These are phyloP conservation scores for Chlorella vulgaris DNA, from an alignment of 139 green algal genomes.

Conservation along the genomic window DNA sequence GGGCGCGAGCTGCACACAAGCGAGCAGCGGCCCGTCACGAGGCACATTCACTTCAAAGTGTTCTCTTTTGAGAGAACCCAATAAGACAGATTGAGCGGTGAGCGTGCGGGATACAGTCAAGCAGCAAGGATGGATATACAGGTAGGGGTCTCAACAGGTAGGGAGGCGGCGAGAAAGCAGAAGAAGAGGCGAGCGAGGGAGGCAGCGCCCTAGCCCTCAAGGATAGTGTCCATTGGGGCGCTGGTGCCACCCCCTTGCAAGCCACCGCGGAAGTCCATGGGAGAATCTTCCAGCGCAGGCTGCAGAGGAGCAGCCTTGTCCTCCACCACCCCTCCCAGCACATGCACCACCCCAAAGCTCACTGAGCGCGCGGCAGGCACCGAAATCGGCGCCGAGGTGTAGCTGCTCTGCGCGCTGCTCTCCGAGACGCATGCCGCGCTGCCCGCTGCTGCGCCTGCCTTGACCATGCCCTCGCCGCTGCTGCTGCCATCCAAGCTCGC, in stretches of 20 bases:
- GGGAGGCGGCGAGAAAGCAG: no score
- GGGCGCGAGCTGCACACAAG: no score
- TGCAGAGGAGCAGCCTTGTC: background rate
- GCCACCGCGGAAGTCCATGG: background rate
- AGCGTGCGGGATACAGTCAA: no score
- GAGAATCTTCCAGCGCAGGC: background rate
- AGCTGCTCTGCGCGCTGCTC: background rate
- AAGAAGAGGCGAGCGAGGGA: no score
- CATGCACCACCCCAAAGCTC: background rate
- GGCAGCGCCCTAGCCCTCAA: background rate
- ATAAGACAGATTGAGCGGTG: no score
- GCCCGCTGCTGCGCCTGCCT: background rate
- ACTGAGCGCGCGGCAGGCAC: slow-evolving; percentile 23
- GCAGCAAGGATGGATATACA: no score
- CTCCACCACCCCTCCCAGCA: background rate
- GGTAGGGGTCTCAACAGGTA: no score
- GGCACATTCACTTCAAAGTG: no score
- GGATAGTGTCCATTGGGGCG: background rate
- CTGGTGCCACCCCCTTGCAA: background rate
- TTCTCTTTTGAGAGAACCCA: no score
- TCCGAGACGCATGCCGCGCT: background rate
- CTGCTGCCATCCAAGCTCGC: background rate
- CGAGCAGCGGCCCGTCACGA: no score
- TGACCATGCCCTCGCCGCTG: background rate
- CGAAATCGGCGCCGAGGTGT: slow-evolving; percentile 5